Conservation (phyloP, 2,329 filamentous ascomycete species). For the Fusarium falciforme region DNA sequence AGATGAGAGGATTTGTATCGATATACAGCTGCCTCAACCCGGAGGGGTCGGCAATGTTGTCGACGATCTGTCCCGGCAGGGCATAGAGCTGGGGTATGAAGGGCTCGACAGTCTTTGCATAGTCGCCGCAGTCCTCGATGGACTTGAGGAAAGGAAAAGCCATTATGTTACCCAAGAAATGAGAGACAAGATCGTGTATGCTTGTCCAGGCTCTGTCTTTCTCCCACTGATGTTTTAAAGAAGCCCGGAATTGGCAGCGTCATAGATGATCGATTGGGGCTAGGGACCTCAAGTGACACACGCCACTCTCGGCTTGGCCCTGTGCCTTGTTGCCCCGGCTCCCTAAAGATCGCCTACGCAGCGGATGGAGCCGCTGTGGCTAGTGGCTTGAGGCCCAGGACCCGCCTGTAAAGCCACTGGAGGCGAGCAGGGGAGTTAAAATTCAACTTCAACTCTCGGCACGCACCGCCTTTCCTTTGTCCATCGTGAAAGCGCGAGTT, state of each 20-base stretch:
- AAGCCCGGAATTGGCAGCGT: conserved; percentile 15
- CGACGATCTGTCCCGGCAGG: conserved; percentile 73
- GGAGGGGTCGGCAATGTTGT: conserved; percentile 68
- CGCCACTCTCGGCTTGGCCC: neutral
- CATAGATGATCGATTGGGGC: conserved; percentile 26
- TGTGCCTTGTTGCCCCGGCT: conserved; percentile 5
- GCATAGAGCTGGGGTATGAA: conserved; percentile 77
- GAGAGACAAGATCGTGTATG: neutral
- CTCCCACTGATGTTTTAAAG: conserved; percentile 26
- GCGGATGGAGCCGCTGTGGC: conserved; percentile 43
- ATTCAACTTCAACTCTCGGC: conserved; percentile 19
- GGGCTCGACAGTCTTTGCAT: conserved; percentile 77
- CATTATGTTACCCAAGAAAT: conserved; percentile 59
- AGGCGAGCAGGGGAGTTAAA: conserved; percentile 18
- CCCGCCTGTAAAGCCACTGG: conserved; percentile 30
- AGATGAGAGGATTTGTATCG: conserved; percentile 86
- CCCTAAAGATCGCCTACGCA: conserved; percentile 12
- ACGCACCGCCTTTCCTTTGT: conserved; percentile 1
- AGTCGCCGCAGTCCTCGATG: conserved; percentile 81
- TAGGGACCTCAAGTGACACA: conserved; percentile 16
- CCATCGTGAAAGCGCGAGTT: conserved; percentile 21
- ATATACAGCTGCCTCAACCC: conserved; percentile 79
- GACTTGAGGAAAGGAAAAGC: conserved; percentile 77
- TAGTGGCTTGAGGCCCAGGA: conserved; percentile 14
- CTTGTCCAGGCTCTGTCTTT: neutral